Evolutionary conservation across 1,139 yeast genomes (phyloP), one percentile per base, ranked within the genome.

Genomic region (Blastobotrys buckinghamii): DNA sequence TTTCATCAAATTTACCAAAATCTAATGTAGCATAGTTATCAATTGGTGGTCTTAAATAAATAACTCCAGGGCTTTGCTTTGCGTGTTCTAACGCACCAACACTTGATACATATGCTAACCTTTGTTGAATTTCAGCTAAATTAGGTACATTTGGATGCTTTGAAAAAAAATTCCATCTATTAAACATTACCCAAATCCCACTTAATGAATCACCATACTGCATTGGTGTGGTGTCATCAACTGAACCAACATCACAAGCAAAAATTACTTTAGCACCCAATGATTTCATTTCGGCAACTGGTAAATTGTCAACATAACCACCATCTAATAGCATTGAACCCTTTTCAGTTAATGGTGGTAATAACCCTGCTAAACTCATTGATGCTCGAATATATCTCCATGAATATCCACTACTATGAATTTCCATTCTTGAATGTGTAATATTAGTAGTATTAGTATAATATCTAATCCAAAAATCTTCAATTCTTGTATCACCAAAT

Each of bases 191-290:
- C 97, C 97, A 89, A 45, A 84, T 72, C 1, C 98, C 98, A 50
- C 94, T 85, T 41, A 92, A 71, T 0, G 97, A 84, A 63, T 92
- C 98, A 3, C 98, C 98, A 64, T 89, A 92, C 44, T 76, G 73
- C 92, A 87, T 82, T 2, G 95, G 95, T 0, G 95, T 83, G 45
- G 92, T 76, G 59, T 90, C 97, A 64, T 92, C 97, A 10, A 84
- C 84, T 2, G 96, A 85, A 0, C 98, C 98, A 39, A 92, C 98
- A 66, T 92, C 98, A n/a, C 90, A 94, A 0, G 98, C 97, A 62
- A 92, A 81, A 27, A 92, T 82, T 42, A 84, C 78, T 50, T 82
- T 82, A 4, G 96, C 96, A 0, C 98, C 97, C 56, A 88, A 77
- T 38, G 81, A 75, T 45, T 66, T 62, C 97, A 92, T 92, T 62